A percentile compares a stretch with the other conserved stretches of the same genome.
These are phyloP conservation scores for Cutaneotrichosporon daszewskae DNA, from an alignment of 1,284 basidiomycete genomes.

Conservation along the genomic window DNA sequence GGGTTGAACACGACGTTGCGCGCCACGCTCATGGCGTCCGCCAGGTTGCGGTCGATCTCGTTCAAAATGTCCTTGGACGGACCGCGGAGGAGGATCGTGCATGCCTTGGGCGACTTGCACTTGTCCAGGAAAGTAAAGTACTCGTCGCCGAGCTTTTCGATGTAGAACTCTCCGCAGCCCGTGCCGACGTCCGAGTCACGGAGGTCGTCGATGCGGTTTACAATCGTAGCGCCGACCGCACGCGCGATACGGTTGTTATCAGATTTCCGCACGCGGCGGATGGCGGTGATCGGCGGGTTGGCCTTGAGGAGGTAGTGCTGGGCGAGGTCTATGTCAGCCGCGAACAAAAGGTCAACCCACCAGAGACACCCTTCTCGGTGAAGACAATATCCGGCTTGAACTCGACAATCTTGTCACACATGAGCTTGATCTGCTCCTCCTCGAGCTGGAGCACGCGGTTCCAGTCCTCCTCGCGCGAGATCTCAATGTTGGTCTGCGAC, in stretches of 20 bases:
- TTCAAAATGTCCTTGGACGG: constrained; percentile 97
- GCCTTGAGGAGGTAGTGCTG: constrained; percentile 88
- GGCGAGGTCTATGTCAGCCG: constrained; percentile 64
- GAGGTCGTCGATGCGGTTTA: constrained; percentile 93
- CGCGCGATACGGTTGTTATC: constrained; percentile 99
- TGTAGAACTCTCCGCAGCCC: constrained; percentile 86
- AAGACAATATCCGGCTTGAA: constrained; percentile 94
- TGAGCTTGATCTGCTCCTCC: constrained; percentile 89
- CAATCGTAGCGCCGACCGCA: constrained; percentile 91
- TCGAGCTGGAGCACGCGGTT: constrained; percentile 88
- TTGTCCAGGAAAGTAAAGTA: constrained; percentile 96
- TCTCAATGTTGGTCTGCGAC: constrained; percentile 97
- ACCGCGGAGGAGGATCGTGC: constrained; percentile 96
- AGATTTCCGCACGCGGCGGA: constrained; percentile 92
- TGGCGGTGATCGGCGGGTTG: constrained; percentile 69
- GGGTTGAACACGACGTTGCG: constrained; percentile 97
- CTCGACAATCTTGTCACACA: constrained; percentile 82
- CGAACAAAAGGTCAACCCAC: constrained; percentile 48
- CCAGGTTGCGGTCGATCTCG: constrained; percentile 95
- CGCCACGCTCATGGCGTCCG: constrained; percentile 95
- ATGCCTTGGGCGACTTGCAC: constrained; percentile 90
- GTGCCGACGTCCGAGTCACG: constrained; percentile 88
- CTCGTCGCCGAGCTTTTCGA: constrained; percentile 98
- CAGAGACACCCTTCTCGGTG: constrained; percentile 96
- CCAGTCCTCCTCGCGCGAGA: constrained; percentile 91